These are phyloP conservation scores for Carallia pectinifolia DNA, from an alignment of 345 rosid genomes.

Conservation along the genomic window DNA sequence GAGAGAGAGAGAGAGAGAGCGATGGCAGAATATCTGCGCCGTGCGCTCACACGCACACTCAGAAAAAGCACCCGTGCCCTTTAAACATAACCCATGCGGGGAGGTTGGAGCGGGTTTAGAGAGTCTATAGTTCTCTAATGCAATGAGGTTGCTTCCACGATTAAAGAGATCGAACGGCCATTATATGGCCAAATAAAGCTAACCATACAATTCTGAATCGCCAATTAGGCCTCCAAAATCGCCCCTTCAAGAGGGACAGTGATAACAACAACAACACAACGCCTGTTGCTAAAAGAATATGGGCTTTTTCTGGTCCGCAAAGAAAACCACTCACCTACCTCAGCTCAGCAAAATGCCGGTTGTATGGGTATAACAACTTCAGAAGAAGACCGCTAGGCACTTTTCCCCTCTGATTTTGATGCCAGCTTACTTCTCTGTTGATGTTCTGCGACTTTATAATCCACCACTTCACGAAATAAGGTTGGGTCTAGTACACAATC, in stretches of 20 bases:
- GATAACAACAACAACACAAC: constrained; percentile 8
- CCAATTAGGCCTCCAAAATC: background rate
- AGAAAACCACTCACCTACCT: background rate
- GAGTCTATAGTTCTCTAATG: too few species aligned
- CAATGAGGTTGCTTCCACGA: too few species aligned
- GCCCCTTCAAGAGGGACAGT: background rate
- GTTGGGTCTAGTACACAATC: constrained; percentile 67
- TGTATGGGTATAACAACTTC: background rate
- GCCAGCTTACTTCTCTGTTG: constrained; percentile 81
- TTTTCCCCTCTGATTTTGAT: constrained; percentile 19
- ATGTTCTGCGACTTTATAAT: constrained; percentile 92
- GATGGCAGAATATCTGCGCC: too few species aligned
- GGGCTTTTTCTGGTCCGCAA: constrained; percentile 2
- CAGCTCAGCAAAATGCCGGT: background rate
- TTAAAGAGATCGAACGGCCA: too few species aligned
- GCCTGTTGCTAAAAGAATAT: background rate
- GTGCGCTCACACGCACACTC: too few species aligned
- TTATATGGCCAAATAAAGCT: too few species aligned
- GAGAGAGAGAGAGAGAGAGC: too few species aligned
- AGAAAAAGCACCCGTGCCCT: too few species aligned
- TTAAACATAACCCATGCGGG: too few species aligned
- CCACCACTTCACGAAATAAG: constrained; percentile 84
- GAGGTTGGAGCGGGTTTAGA: too few species aligned
- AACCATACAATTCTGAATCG: too few species aligned
- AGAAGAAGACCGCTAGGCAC: background rate